Conservation (phyloP, 2,329 filamentous ascomycete genomes). For the Xylaria sp. region DNA sequence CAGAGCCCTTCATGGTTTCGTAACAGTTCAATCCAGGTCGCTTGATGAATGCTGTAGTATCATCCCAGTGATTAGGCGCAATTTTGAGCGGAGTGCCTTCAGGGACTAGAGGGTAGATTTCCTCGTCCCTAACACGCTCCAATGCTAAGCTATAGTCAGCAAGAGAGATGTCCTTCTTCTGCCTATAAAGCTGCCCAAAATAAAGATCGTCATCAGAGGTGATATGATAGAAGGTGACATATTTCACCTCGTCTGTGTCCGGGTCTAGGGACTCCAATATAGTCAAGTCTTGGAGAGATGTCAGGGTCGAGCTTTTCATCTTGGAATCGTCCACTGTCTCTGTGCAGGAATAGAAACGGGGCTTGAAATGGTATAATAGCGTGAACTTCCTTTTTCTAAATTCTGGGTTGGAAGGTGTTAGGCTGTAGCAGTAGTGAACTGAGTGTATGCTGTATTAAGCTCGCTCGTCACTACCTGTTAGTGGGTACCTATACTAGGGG, state of each 20-base stretch:
- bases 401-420: constrained; percentile 6
- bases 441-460: too few species aligned
- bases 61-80: constrained; percentile 25
- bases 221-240: constrained; percentile 27
- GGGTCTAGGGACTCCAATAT: constrained; percentile 25
- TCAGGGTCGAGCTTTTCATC: constrained; percentile 21
- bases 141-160: constrained; percentile 18
- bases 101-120: constrained; percentile 28
- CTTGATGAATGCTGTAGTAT: constrained; percentile 26
- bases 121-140: constrained; percentile 26
- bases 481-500: too few species aligned
- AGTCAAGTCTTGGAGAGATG: constrained; percentile 27
- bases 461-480: too few species aligned
- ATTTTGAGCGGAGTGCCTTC: constrained; percentile 10
- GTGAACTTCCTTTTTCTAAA: constrained; percentile 10
- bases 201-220: constrained; percentile 26
- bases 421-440: constrained; percentile 3
- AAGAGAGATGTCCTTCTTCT: constrained; percentile 23
- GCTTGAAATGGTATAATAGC: constrained; percentile 16
- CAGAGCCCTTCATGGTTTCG: constrained; percentile 18
- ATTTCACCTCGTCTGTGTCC: constrained; percentile 20
- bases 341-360: constrained; percentile 9
- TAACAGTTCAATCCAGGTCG: constrained; percentile 21
- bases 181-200: constrained; percentile 14
- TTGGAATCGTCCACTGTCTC: constrained; percentile 21